Conservation (phyloP, 257 asterid genomes). For the Solanum rostratum region DNA sequence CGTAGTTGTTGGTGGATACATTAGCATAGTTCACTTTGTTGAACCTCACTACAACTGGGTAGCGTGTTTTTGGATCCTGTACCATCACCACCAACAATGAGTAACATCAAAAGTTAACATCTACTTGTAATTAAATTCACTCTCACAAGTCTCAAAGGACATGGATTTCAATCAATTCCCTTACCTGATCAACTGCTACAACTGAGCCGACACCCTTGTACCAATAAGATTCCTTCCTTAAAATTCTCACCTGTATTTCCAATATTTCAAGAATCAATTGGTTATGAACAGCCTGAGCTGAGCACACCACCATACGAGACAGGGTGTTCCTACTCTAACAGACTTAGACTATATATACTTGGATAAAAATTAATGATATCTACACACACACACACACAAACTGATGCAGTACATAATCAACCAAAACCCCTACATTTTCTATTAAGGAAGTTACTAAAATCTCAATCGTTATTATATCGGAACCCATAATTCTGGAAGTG, state of each 20-base stretch:
- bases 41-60: slow-evolving; percentile 75
- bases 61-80: slow-evolving; percentile 65
- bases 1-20: slow-evolving; percentile 79
- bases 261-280: neutral
- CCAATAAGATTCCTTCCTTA: slow-evolving; percentile 85
- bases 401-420: neutral
- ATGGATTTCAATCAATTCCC: neutral
- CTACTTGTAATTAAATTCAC: neutral
- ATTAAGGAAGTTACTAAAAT: neutral
- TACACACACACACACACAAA: neutral
- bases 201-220: slow-evolving; percentile 74
- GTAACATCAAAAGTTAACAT: neutral
- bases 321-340: neutral
- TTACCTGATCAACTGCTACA: slow-evolving; percentile 82
- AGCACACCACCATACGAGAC: neutral
- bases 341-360: neutral
- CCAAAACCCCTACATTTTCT: neutral
- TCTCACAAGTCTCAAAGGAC: neutral
- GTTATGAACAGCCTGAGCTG: neutral
- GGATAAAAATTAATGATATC: neutral
- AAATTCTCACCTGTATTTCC: slow-evolving; percentile 51
- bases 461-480: neutral
- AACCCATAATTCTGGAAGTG: neutral
- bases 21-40: slow-evolving; percentile 66
- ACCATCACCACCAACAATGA: neutral